Base-by-base conservation (phyloP, 352 stramenopile genomes). In the Phytophthora europaea region DNA sequence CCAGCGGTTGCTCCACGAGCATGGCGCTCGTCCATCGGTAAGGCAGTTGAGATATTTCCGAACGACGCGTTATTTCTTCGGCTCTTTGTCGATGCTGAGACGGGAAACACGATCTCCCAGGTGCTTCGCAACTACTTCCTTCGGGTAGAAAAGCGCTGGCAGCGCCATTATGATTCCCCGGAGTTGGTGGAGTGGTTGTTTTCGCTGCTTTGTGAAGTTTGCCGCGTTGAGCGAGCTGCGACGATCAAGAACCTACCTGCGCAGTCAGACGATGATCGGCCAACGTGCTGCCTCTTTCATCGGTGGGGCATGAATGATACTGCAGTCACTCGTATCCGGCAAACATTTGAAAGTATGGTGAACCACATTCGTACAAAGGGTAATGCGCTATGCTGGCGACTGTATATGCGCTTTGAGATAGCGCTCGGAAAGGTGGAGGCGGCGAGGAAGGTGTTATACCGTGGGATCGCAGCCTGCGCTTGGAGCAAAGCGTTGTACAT, bases 401-500 rank as follows among this genome's bases (percentile, higher is more conserved):
- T 96, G 33, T 94, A 92, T 50, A 54, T 96, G 48, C 88, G 79
- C 60, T 96, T 95, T 61, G 90, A 95, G 66, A 59, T 95, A 18
- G 82, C 81, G 1, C 59, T 91, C 15, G 90, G 90, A 5, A 89
- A 90, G 61, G 75, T 95, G 10, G 84, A 94, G 43, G 73, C 72
- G 9, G 87, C 88, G 18, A 88, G 83, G 36, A 92, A 90, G 45
- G 76, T 95, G 4, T 84, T 94, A 51, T 94, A 95, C 36, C 88
- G 90, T 38, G 88, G 78, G 20, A 68, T 96, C 56, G 79, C 80
- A 26, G 84, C 79, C 6, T 93, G 85, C 66, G 83, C 88, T 36
- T 96, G 90, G 90, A 94, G 88, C 65, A 96, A 95, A 54, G 69
- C 69, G 23, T 61, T 96, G 36, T 94, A 94, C 59, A 67, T 92